Conservation (phyloP, 2,329 filamentous ascomycete species). For the Cryphonectria naterciae region DNA sequence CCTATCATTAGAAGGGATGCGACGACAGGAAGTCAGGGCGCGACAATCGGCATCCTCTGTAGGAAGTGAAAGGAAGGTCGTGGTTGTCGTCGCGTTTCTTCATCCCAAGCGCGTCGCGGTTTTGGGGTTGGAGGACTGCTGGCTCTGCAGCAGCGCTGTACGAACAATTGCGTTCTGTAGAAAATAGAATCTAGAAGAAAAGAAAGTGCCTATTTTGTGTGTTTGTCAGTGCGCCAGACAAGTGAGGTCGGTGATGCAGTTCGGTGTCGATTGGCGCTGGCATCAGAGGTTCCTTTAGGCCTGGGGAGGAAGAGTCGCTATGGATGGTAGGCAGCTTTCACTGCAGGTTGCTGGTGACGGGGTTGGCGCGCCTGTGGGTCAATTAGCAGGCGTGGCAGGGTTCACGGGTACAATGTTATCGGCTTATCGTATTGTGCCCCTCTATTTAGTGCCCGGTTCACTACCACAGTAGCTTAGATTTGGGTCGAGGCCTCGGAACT, state of each 20-base stretch:
- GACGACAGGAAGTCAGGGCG: conserved; percentile 21
- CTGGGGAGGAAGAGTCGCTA: not conserved
- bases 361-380: not conserved
- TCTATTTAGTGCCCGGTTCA: not conserved
- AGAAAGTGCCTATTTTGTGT: not conserved
- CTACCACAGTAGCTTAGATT: not conserved
- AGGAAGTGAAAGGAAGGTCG: conserved; percentile 4
- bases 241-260: not conserved
- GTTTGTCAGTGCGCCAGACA: not conserved
- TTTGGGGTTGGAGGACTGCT: not conserved
- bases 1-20: conserved; percentile 14
- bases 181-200: not conserved
- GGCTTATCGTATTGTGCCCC: conserved; percentile 1
- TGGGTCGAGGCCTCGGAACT: not conserved
- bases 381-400: not conserved
- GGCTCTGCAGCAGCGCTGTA: not conserved
- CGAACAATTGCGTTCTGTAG: not conserved
- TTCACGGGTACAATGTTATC: conserved; percentile 5
- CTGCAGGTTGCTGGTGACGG: not conserved
- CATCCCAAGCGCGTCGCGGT: conserved; percentile 28
- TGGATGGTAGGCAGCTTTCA: not conserved
- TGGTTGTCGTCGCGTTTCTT: conserved; percentile 24
- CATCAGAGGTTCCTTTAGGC: not conserved
- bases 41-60: conserved; percentile 21
- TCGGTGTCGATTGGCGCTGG: not conserved